Base-by-base conservation (phyloP, 495 filamentous ascomycete species). In the Aspergillus homomorphus region DNA sequence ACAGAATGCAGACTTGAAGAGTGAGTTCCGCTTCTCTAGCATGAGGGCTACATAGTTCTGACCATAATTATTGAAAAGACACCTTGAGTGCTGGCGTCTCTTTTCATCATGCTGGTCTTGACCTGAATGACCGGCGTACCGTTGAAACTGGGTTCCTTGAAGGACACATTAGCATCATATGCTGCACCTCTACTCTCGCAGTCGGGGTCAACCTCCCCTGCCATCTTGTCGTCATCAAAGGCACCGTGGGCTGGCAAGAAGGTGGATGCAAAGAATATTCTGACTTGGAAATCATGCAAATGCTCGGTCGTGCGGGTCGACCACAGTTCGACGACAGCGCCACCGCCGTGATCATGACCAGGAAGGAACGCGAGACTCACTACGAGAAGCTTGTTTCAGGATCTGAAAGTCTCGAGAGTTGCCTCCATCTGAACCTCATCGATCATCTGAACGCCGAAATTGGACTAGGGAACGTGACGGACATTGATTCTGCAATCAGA, bases 371-470 rank as follows among this genome's bases (percentile, higher is more conserved):
- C 26, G 85, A 84, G 5, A 53, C 75, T 20, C 82, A 85, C 33
- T 98, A 97, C 66, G 85, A 97, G 64, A 87, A 77, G 62, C 87
- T 98, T 77, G 83, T 93, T 5, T 87, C 88, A 1, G 94, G 93
- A 0, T 81, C 89, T 22, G 89, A 96, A 63, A 80, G 85, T 16
- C 74, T 98, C 1, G 94, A 98, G 67, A 98, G 94, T 70, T 85
- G 84, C 26, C 79, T 98, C 16, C 93, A 98, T 73, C 78, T 85
- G 38, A 91, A 96, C 62, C 76, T 98, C 1, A 89, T 96, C 41
- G 92, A 96, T 55, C 93, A 97, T 69, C 70, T 98, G 60, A 98
- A 98, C 69, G 93, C 93, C 0, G 94, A 98, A 66, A 90, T 97
- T 44, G 88, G 89, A 22, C 78, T 97, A 5, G 88, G 89, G 2